Evolutionary conservation across 441 rosid genomes (phyloP).

Genomic region (Dalechampia spathulata): DNA sequence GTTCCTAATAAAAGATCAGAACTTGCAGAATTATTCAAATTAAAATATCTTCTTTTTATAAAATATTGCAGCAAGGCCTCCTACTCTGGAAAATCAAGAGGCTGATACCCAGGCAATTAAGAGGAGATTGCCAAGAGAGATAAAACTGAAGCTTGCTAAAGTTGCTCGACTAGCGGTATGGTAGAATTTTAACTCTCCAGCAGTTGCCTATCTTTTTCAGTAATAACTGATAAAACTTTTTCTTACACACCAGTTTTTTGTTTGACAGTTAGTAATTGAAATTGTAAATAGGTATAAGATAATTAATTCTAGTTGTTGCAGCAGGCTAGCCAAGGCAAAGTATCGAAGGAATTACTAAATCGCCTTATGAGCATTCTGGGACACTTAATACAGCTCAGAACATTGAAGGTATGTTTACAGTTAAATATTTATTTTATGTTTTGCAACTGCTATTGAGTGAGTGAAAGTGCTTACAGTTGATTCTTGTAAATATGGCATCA

Average conservation of each 20-base stretch:
- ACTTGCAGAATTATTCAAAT: constrained; percentile 2
- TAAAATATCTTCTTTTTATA: constrained; percentile 12
- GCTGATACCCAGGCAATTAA: constrained; percentile 72
- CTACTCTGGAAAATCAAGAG: constrained; percentile 71
- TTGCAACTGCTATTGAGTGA: background rate
- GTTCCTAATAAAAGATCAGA: constrained; percentile 1
- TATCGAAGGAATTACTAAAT: constrained; percentile 69
- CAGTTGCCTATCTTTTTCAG: constrained; percentile 1
- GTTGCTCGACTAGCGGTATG: constrained; percentile 94
- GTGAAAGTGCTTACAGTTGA: background rate
- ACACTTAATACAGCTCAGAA: constrained; percentile 90
- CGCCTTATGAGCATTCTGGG: constrained; percentile 95
- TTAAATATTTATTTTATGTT: constrained; percentile 2
- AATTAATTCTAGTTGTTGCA: constrained; percentile 21
- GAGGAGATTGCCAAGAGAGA: constrained; percentile 91
- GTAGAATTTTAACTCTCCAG: constrained; percentile 5
- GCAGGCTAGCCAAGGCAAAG: constrained; percentile 93
- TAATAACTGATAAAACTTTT: background rate
- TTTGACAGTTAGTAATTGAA: constrained; percentile 2
- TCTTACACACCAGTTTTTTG: background rate
- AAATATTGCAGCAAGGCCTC: constrained; percentile 71
- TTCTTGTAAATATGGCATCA: background rate
- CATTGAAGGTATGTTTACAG: constrained; percentile 62
- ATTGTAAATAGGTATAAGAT: constrained; percentile 13
- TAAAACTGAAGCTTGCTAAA: constrained; percentile 86